Percentiles rank a stretch among this genome's conserved stretches.
Conservation (phyloP, 2,329 filamentous ascomycete species). For the Ceratocystiopsis sp. region DNA sequence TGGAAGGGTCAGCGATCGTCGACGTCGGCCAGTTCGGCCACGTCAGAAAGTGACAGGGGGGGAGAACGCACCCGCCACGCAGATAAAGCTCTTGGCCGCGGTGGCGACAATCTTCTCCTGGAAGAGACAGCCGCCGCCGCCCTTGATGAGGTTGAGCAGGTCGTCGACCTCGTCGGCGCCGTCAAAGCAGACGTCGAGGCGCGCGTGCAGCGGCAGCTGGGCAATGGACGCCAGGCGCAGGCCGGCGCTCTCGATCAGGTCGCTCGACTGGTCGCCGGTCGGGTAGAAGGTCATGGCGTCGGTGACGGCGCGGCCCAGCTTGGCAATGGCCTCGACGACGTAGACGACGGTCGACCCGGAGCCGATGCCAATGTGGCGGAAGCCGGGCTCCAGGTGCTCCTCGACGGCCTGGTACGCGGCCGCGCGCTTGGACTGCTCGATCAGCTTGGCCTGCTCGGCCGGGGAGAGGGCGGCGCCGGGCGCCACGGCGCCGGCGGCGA, state of each 20-base stretch:
- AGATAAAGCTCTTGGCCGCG: slow-evolving; percentile 69
- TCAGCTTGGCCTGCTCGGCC: slow-evolving; percentile 18
- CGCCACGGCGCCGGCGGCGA: too few relatives aligned
- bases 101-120: slow-evolving; percentile 94
- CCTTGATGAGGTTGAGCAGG: slow-evolving; percentile 92
- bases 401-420: slow-evolving; percentile 59
- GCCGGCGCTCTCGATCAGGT: slow-evolving; percentile 66
- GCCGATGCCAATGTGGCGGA: slow-evolving; percentile 59
- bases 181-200: slow-evolving; percentile 85
- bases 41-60: background rate
- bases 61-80: slow-evolving; percentile 23
- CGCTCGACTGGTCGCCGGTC: slow-evolving; percentile 79
- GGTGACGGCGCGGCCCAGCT: slow-evolving; percentile 35
- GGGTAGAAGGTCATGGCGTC: slow-evolving; percentile 68
- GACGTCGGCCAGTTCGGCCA: too few relatives aligned
- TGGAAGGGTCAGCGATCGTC: background rate
- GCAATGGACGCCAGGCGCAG: slow-evolving; percentile 65
- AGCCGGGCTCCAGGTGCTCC: slow-evolving; percentile 48
- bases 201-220: slow-evolving; percentile 37
- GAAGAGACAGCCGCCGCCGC: slow-evolving; percentile 90
- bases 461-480: background rate
- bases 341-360: slow-evolving; percentile 71
- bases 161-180: slow-evolving; percentile 94
- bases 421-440: slow-evolving; percentile 59
- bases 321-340: slow-evolving; percentile 65